A percentile compares a stretch with the other conserved stretches of the same genome.
Conservation (phyloP, 2,329 filamentous ascomycete genomes). For the Colletotrichum sansevieriae region DNA sequence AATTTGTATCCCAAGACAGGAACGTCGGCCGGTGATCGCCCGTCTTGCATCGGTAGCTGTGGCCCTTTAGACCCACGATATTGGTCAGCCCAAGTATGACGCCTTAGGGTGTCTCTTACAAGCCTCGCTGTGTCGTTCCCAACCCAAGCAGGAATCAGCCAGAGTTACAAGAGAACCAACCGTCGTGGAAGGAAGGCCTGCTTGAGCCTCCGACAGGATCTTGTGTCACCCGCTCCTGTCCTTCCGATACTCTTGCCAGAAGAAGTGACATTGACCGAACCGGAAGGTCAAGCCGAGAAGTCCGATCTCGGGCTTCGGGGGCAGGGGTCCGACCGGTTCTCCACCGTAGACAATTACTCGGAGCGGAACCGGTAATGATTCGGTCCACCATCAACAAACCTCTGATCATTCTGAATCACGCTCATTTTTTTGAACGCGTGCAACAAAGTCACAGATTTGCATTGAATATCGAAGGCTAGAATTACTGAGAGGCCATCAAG, state of each 20-base stretch:
- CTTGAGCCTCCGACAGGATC: background rate
- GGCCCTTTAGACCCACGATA: background rate
- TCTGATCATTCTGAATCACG: background rate
- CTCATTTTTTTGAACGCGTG: background rate
- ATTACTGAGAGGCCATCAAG: background rate
- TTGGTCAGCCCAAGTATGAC: background rate
- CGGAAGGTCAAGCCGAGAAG: conserved; percentile 27
- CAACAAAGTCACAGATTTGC: too few species aligned
- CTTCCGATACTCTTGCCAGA: background rate
- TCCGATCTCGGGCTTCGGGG: conserved; percentile 38
- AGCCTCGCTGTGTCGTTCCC: background rate
- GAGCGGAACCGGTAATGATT: conserved; percentile 21
- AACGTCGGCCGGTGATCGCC: background rate
- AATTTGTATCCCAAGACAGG: background rate
- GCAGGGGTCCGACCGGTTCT: conserved; percentile 33
- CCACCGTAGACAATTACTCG: conserved; percentile 19
- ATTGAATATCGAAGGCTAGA: too few species aligned
- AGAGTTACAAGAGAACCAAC: background rate
- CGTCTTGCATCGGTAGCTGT: background rate
- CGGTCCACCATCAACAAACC: conserved; percentile 9
- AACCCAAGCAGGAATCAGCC: background rate
- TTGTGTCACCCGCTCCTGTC: background rate
- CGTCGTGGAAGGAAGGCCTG: background rate
- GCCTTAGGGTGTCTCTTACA: background rate
- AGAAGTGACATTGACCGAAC: background rate